phyloP scores from a whole-genome alignment of 305 asterid species.

The Fraxinus angustifolia region DNA sequence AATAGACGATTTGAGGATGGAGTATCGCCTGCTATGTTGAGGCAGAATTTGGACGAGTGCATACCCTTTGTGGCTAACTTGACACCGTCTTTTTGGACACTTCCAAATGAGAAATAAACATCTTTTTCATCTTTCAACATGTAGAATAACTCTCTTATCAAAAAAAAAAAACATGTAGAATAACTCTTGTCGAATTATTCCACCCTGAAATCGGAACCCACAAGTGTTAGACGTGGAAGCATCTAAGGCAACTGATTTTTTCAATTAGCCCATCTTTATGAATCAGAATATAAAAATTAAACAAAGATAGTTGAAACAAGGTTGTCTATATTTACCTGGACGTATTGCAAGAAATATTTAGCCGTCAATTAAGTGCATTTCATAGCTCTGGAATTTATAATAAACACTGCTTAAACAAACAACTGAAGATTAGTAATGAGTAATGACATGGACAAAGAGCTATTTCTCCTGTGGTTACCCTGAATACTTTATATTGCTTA shows the following conservation, averaged over 20 bases:
- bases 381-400: not conserved
- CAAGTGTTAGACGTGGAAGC: not conserved
- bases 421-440: not conserved
- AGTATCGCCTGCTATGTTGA: not conserved
- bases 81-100: slow-evolving; percentile 64
- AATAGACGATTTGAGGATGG: too few species aligned
- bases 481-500: not conserved
- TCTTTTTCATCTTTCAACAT: slow-evolving; percentile 71
- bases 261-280: not conserved
- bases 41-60: slow-evolving; percentile 78
- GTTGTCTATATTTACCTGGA: not conserved
- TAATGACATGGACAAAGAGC: not conserved
- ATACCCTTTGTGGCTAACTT: slow-evolving; percentile 60
- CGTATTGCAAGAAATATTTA: not conserved
- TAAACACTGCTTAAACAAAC: not conserved
- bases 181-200: slow-evolving; percentile 71
- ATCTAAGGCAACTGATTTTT: not conserved
- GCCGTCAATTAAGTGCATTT: not conserved
- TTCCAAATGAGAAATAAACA: slow-evolving; percentile 80
- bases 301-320: not conserved
- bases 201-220: slow-evolving; percentile 52
- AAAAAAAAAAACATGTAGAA: slow-evolving; percentile 70
- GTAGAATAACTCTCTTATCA: slow-evolving; percentile 69
- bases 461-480: not conserved
- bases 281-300: not conserved